A percentile compares a stretch with the other conserved stretches of the same genome.
These are phyloP conservation scores for Phytophthora agathidicida DNA, from an alignment of 352 stramenopile species.

Conservation along the genomic window DNA sequence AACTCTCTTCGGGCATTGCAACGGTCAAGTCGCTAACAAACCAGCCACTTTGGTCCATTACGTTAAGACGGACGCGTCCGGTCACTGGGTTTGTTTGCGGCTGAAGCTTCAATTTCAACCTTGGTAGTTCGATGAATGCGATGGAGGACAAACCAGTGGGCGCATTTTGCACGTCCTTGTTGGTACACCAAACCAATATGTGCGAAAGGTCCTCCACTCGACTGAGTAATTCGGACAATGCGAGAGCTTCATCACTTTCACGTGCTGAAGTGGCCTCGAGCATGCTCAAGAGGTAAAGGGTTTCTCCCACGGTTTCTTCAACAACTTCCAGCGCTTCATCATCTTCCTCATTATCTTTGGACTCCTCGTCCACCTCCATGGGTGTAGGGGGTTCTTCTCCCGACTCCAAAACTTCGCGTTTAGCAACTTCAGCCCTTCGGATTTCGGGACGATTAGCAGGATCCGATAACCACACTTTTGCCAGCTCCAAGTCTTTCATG, in stretches of 20 bases:
- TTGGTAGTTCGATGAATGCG: conserved; percentile 96
- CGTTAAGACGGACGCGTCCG: conserved; percentile 58
- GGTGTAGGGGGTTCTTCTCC: conserved; percentile 18
- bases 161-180: conserved; percentile 9
- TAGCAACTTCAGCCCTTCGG: conserved; percentile 48
- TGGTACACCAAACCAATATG: conserved; percentile 95
- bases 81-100: conserved; percentile 56
- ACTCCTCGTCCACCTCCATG: conserved; percentile 61
- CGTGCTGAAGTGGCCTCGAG: conserved; percentile 72
- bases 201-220: conserved; percentile 97
- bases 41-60: conserved; percentile 87
- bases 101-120: conserved; percentile 96
- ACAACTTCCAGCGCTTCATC: conserved; percentile 62
- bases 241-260: conserved; percentile 42
- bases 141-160: conserved; percentile 59
- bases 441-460: conserved; percentile 70
- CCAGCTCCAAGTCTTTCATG: conserved; percentile 63
- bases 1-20: conserved; percentile 31
- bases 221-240: conserved; percentile 91
- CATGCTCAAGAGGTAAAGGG: conserved; percentile 95
- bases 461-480: conserved; percentile 68
- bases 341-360: conserved; percentile 51
- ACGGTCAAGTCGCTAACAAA: conserved; percentile 78
- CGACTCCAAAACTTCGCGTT: neutral
- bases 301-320: conserved; percentile 64